Evolutionary conservation across 129 eudicot species (phyloP).

Genomic region (Flaveria linearis): DNA sequence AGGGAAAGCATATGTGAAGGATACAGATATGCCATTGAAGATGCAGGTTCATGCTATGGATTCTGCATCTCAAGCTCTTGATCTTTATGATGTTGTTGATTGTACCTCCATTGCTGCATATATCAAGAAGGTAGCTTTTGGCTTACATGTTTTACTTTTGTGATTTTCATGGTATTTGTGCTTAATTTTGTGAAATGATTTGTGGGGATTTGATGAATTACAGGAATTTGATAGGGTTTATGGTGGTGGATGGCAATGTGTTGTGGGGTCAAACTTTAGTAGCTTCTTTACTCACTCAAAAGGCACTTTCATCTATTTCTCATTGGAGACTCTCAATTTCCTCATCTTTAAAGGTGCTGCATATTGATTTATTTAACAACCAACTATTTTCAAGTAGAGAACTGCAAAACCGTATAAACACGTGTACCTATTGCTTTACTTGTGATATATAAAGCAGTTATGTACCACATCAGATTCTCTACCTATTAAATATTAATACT

Average conservation of each 20-base stretch:
- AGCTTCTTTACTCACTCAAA: slow-evolving; percentile 59
- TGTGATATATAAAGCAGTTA: background rate
- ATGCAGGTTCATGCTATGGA: slow-evolving; percentile 61
- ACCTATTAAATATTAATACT: background rate
- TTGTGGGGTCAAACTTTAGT: slow-evolving; percentile 62
- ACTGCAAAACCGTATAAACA: background rate
- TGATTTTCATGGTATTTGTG: background rate
- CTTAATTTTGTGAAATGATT: background rate
- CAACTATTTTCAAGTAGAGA: background rate
- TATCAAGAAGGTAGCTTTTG: slow-evolving; percentile 52
- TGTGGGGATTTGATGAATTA: slow-evolving; percentile 18
- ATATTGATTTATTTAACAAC: slow-evolving; percentile 25
- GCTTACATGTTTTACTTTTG: background rate
- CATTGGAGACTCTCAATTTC: slow-evolving; percentile 52
- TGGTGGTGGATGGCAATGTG: slow-evolving; percentile 68
- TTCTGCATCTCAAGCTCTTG: slow-evolving; percentile 62
- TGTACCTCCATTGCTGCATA: slow-evolving; percentile 53
- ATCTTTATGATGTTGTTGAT: slow-evolving; percentile 56
- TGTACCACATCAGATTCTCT: background rate
- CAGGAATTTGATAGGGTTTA: slow-evolving; percentile 60
- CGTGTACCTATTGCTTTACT: background rate
- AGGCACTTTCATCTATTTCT: slow-evolving; percentile 61
- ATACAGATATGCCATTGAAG: slow-evolving; percentile 59
- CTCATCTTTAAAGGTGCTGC: slow-evolving; percentile 59
- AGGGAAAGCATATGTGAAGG: slow-evolving; percentile 50